Percentiles rank a stretch among this genome's conserved stretches.
Conservation (phyloP, 2,329 filamentous ascomycete genomes). For the Colletotrichum phormii region DNA sequence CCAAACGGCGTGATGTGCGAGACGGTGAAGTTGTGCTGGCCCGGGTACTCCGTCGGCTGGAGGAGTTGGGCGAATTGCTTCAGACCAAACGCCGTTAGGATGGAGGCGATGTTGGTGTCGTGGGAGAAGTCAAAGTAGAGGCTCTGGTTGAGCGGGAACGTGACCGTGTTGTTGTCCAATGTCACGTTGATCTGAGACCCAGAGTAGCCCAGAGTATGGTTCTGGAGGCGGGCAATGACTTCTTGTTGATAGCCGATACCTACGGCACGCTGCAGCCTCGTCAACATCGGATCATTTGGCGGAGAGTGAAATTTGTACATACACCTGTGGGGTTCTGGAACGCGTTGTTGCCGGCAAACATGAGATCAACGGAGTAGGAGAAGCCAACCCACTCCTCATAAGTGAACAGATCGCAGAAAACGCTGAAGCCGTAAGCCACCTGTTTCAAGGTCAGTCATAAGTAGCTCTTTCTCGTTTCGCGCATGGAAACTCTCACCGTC, state of each 20-base stretch:
- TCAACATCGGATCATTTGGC: conserved; percentile 50
- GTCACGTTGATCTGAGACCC: conserved; percentile 76
- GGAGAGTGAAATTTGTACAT: conserved; percentile 45
- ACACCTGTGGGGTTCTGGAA: conserved; percentile 74
- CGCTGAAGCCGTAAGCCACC: conserved; percentile 79
- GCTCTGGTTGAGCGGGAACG: conserved; percentile 79
- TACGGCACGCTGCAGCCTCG: conserved; percentile 66
- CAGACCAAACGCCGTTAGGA: conserved; percentile 79
- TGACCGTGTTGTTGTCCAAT: conserved; percentile 73
- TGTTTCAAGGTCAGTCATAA: conserved; percentile 29
- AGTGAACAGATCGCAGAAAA: conserved; percentile 80
- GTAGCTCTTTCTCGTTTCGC: background rate
- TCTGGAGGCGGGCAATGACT: conserved; percentile 75
- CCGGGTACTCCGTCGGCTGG: conserved; percentile 65
- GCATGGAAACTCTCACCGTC: conserved; percentile 56
- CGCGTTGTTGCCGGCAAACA: conserved; percentile 70
- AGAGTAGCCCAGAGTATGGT: conserved; percentile 71
- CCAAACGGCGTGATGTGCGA: conserved; percentile 78
- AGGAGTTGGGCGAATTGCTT: conserved; percentile 74
- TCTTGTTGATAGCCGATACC: conserved; percentile 81
- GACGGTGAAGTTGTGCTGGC: conserved; percentile 72
- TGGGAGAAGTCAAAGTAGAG: conserved; percentile 85
- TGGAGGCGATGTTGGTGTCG: conserved; percentile 78
- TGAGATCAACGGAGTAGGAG: conserved; percentile 77
- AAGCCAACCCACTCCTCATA: conserved; percentile 80